Percentiles rank a stretch among this genome's conserved stretches.
Conservation (phyloP, 345 rosid genomes). For the Linum tenue region DNA sequence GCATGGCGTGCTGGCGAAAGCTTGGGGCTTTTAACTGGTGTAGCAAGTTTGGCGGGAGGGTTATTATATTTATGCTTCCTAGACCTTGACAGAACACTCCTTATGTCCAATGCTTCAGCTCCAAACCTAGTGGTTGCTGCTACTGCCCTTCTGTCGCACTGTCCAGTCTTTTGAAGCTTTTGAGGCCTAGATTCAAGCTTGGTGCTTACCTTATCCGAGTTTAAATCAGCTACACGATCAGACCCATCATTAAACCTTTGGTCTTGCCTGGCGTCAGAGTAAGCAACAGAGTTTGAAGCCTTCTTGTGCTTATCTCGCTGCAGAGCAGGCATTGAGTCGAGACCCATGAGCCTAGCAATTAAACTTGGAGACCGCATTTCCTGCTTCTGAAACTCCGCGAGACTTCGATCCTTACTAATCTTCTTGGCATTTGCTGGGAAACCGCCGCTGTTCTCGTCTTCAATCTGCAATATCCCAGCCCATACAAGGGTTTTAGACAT, state of each 20-base stretch:
- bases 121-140: constrained; percentile 42
- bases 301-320: constrained; percentile 51
- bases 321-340: constrained; percentile 66
- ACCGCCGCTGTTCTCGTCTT: constrained; percentile 68
- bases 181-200: constrained; percentile 61
- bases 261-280: constrained; percentile 22
- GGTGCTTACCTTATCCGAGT: constrained; percentile 24
- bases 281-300: constrained; percentile 18
- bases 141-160: constrained; percentile 41
- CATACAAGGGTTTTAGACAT: not conserved
- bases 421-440: constrained; percentile 43
- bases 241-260: constrained; percentile 12
- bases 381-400: constrained; percentile 28
- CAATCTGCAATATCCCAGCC: constrained; percentile 40
- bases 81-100: constrained; percentile 52
- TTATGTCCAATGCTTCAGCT: constrained; percentile 73
- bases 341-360: constrained; percentile 96
- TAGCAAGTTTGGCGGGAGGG: constrained; percentile 34
- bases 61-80: constrained; percentile 42
- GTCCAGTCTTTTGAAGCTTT: constrained; percentile 72
- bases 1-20: constrained; percentile 36
- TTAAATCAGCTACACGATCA: constrained; percentile 21
- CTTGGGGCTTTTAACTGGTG: constrained; percentile 64
- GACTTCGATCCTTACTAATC: constrained; percentile 18
- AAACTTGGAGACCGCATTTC: constrained; percentile 68